phyloP scores from a whole-genome alignment of 2,329 filamentous ascomycete genomes.

The Aspergillus tubingensis region DNA sequence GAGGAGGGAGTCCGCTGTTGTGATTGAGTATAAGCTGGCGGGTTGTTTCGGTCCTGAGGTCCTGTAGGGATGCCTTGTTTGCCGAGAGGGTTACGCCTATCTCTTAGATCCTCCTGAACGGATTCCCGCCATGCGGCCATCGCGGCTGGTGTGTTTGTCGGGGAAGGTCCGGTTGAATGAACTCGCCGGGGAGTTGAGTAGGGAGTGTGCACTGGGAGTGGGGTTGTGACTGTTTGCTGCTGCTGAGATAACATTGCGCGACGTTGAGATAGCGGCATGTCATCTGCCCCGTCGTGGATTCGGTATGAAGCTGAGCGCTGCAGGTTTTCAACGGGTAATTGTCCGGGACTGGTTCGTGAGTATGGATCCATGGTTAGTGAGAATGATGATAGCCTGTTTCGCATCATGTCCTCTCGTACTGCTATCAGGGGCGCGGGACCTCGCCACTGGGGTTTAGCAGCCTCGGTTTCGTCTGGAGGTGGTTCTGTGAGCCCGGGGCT shows the following conservation, averaged over 20 bases:
- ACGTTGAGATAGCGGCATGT: conserved; percentile 71
- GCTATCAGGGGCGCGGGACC: conserved; percentile 53
- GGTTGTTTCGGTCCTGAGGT: conserved; percentile 42
- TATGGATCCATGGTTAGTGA: conserved; percentile 37
- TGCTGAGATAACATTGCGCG: conserved; percentile 62
- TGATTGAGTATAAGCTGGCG: conserved; percentile 58
- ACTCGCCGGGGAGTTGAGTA: conserved; percentile 18
- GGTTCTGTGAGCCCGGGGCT: conserved; percentile 17
- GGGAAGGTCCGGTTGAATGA: conserved; percentile 13
- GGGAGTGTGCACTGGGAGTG: conserved; percentile 56
- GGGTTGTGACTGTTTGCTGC: conserved; percentile 49
- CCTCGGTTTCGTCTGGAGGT: conserved; percentile 19
- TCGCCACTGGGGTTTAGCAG: conserved; percentile 26
- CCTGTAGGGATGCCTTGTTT: conserved; percentile 25
- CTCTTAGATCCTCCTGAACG: conserved; percentile 62
- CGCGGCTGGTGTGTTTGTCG: conserved; percentile 50
- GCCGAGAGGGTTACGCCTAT: conserved; percentile 29
- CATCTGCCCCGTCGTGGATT: conserved; percentile 55
- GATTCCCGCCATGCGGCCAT: conserved; percentile 69
- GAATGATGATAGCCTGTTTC: conserved; percentile 39
- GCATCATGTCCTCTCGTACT: conserved; percentile 56
- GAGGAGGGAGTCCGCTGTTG: conserved; percentile 49
- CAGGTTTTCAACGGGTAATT: neutral
- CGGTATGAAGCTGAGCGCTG: conserved; percentile 23
- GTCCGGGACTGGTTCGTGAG: conserved; percentile 29